A percentile compares a stretch with the other conserved stretches of the same genome.
phyloP scores from a whole-genome alignment of 805 yeast genomes.

The Wickerhamiella musiphila region DNA sequence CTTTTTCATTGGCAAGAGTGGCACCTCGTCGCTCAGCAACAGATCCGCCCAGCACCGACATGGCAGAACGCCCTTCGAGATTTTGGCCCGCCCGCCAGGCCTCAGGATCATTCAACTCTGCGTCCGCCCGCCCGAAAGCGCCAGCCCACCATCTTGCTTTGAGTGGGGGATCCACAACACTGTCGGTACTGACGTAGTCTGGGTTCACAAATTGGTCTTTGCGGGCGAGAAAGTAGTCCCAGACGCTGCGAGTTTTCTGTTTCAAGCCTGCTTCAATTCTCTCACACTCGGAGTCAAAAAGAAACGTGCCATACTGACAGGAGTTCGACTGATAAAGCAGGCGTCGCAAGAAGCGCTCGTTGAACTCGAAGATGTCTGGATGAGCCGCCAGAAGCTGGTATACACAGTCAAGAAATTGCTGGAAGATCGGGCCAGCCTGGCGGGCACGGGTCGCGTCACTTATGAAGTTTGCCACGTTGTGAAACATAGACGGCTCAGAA shows the following conservation, averaged over 20 bases:
- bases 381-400: constrained; percentile 60
- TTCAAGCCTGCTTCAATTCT: constrained; percentile 27
- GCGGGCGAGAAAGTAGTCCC: constrained; percentile 85
- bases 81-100: too few species aligned
- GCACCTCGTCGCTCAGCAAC: too few species aligned
- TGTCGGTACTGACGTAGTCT: constrained; percentile 21
- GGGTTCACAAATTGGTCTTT: constrained; percentile 47
- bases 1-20: too few species aligned
- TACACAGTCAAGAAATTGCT: constrained; percentile 81
- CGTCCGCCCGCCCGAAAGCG: constrained; percentile 57
- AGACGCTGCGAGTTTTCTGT: constrained; percentile 52
- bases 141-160: constrained; percentile 82
- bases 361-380: constrained; percentile 66
- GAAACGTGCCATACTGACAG: constrained; percentile 86
- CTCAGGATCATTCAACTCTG: constrained; percentile 35
- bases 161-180: constrained; percentile 21
- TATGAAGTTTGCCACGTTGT: constrained; percentile 27
- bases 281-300: constrained; percentile 60
- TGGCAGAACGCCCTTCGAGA: too few species aligned
- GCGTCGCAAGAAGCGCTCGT: constrained; percentile 72
- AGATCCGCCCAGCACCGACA: too few species aligned
- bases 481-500: constrained; percentile 20
- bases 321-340: constrained; percentile 77
- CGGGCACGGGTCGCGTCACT: constrained; percentile 14
- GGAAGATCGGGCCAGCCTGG: constrained; percentile 79